phyloP scores from a whole-genome alignment of 176 grass and related monocot species.

The Stipa capillata region DNA sequence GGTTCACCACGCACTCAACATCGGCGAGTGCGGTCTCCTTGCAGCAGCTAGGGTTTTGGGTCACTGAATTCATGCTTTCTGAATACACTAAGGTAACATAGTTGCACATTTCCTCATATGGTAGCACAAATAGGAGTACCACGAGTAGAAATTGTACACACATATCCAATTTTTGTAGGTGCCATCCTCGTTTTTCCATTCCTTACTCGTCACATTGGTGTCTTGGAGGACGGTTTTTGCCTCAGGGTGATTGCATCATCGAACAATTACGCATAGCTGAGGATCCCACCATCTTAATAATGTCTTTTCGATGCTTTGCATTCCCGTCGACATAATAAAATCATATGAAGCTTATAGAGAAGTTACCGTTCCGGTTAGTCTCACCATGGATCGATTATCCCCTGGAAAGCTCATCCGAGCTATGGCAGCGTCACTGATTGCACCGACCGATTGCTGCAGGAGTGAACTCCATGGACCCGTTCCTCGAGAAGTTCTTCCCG shows the following conservation, averaged over 20 bases:
- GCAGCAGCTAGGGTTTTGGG: too few species aligned
- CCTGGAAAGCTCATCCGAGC: background rate
- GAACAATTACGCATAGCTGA: too few species aligned
- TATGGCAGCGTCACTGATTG: constrained; percentile 1
- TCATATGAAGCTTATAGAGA: background rate
- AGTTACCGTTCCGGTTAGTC: background rate
- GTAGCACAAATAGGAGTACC: background rate
- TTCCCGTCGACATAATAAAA: background rate
- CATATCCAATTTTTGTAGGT: too few species aligned
- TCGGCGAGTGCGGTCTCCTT: too few species aligned
- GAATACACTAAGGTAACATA: too few species aligned
- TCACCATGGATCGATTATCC: background rate
- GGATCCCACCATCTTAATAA: background rate
- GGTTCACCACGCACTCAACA: too few species aligned
- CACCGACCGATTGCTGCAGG: constrained; percentile 26
- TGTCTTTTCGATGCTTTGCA: background rate
- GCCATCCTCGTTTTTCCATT: too few species aligned
- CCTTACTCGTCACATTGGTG: background rate
- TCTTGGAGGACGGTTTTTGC: background rate
- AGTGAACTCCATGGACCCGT: constrained; percentile 89
- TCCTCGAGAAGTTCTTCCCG: constrained; percentile 88
- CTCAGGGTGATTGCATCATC: background rate
- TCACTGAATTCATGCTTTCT: too few species aligned
- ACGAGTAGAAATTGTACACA: too few species aligned
- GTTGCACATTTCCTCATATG: background rate